Conservation (phyloP, 345 rosid species). For the Lepidium aucheri region DNA sequence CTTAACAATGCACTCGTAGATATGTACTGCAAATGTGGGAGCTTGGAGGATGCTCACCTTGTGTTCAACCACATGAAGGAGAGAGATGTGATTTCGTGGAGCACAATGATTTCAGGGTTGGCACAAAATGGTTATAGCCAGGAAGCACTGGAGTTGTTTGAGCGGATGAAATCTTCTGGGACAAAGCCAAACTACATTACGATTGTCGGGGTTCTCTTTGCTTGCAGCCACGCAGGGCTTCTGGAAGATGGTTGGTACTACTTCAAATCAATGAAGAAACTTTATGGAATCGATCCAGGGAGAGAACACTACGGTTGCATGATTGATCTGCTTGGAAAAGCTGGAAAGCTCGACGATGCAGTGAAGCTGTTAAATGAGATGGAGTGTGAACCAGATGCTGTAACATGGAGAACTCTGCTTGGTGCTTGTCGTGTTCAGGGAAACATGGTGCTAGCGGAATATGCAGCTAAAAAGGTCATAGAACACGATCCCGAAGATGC, state of each 20-base stretch:
- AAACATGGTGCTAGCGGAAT: conserved; percentile 44
- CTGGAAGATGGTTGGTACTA: conserved; percentile 52
- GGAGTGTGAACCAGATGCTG: conserved; percentile 58
- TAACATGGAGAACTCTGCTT: conserved; percentile 57
- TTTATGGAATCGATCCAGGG: conserved; percentile 53
- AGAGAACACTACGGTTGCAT: conserved; percentile 69
- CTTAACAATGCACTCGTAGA: conserved; percentile 62
- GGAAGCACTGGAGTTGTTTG: conserved; percentile 49
- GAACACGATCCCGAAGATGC: conserved; percentile 52
- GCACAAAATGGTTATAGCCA: conserved; percentile 67
- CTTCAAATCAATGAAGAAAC: conserved; percentile 52
- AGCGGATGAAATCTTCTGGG: conserved; percentile 43
- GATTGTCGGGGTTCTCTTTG: conserved; percentile 55
- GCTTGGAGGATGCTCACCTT: conserved; percentile 48
- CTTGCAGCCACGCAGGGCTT: conserved; percentile 73
- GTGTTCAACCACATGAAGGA: conserved; percentile 41
- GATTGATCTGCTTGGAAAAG: conserved; percentile 73
- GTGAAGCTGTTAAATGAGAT: conserved; percentile 46
- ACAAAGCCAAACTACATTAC: conserved; percentile 54
- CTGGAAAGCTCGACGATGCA: conserved; percentile 60
- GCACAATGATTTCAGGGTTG: conserved; percentile 71
- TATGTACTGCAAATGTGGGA: conserved; percentile 73
- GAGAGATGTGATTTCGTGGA: conserved; percentile 70
- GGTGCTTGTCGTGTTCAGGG: conserved; percentile 58
- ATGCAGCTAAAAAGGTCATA: conserved; percentile 51